Base-by-base conservation (phyloP, 73 alveolate species). In the Loxodes magnus region DNA sequence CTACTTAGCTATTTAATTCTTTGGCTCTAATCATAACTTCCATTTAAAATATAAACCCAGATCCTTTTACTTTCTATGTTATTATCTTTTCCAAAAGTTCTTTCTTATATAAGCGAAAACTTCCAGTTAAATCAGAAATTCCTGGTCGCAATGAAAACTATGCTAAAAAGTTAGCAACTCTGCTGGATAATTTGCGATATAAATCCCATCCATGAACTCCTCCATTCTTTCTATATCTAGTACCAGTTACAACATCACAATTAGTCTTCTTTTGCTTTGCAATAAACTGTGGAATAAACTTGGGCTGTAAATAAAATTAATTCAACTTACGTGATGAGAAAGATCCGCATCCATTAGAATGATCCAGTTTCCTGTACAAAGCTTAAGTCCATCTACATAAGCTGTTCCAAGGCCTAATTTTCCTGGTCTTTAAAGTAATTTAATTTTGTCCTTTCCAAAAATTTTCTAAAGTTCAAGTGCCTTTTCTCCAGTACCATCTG, bases 181-280 rank as follows among this genome's bases (percentile, higher is more conserved):
- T 72, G 0, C 95, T 76, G 19, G 95, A 83, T 19, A 93, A 86
- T 56, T 90, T 86, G 39, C 99, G 66, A 33, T 55, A 56, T 27
- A 93, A 80, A 55, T 85, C 95, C 99, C 99, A 93, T 4, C 97
- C 97, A 73, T 64, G 79, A 35, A 93, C 98, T 7, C 99, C 99
- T 2, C 95, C 97, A 0, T 94, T 94, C 25, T 57, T 54, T 34
- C 58, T 63, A 56, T 93, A 93, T 59, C 99, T 76, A 3, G 98
- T 82, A 12, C 99, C 99, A 15, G 98, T 93, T 24, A 93, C 97
- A 14, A 93, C 72, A 61, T 93, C 97, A 29, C 85, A 59, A 25
- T 73, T 61, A 2, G 95, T 87, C 34, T 67, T 80, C 62, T 79
- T 54, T 67, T 90, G 94, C 52, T 69, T 83, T 59, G 34, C 38